phyloP scores from a whole-genome alignment of 345 rosid species.

The Physaria fendleri region DNA sequence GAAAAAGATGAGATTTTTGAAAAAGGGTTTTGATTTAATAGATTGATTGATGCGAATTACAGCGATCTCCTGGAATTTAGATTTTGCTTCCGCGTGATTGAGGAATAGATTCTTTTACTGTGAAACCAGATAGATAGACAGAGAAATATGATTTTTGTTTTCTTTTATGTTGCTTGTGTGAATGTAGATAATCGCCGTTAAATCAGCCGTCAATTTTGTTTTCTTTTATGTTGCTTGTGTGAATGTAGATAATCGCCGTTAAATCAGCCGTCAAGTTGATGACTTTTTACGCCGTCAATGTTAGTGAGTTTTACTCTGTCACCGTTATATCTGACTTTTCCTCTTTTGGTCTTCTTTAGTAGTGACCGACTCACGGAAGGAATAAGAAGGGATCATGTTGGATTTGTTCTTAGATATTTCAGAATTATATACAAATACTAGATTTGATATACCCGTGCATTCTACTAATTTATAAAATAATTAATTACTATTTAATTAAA shows the following conservation, averaged over 20 bases:
- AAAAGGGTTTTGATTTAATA: background rate
- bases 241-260: slow-evolving; percentile 28
- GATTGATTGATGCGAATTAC: background rate
- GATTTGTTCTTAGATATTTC: background rate
- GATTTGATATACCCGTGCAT: too few species aligned
- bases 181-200: slow-evolving; percentile 28
- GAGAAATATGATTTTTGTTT: background rate
- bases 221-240: slow-evolving; percentile 1
- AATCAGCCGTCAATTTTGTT: slow-evolving; percentile 32
- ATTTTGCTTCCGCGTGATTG: slow-evolving; percentile 16
- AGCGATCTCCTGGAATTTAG: background rate
- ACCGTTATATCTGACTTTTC: slow-evolving; percentile 23
- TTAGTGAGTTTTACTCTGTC: slow-evolving; percentile 10
- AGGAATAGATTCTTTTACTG: slow-evolving; percentile 17
- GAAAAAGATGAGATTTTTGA: background rate
- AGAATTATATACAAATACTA: background rate
- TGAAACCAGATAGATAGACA: background rate
- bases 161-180: slow-evolving; percentile 4
- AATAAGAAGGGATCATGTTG: background rate
- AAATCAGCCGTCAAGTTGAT: slow-evolving; percentile 29
- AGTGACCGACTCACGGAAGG: slow-evolving; percentile 2
- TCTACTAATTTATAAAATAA: too few species aligned
- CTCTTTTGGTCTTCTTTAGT: background rate
- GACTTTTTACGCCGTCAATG: slow-evolving; percentile 28
- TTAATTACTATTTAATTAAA: too few species aligned